A percentile compares a stretch with the other conserved stretches of the same genome.
Evolutionary conservation across 202 grass and related monocot genomes (phyloP).

Genomic region (Carex arenaria): DNA sequence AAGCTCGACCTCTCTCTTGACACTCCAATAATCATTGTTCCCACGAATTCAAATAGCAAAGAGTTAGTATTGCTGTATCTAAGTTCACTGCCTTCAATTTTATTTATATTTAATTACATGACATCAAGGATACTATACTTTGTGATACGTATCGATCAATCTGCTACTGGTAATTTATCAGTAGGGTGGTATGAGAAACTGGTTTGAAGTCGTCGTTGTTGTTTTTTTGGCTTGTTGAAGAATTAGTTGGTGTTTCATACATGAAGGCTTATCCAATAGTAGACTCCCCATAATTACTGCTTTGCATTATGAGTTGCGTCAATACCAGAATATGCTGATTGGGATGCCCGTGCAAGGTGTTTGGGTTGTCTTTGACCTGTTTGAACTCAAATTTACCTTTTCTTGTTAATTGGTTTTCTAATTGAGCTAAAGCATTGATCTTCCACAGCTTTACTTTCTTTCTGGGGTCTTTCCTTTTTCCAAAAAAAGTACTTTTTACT

Average conservation of each 20-base stretch:
- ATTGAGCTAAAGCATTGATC: neutral
- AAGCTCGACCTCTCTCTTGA: conserved; percentile 94
- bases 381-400: neutral
- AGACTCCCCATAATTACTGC: neutral
- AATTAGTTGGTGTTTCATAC: neutral
- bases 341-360: neutral
- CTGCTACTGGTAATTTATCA: neutral
- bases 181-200: neutral
- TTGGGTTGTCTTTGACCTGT: neutral
- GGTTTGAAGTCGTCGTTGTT: neutral
- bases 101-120: neutral
- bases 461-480: neutral
- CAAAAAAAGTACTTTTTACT: neutral
- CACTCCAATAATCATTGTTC: conserved; percentile 91
- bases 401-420: conserved; percentile 16
- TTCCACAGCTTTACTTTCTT: neutral
- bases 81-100: neutral
- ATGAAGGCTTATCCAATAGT: neutral
- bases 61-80: conserved; percentile 48
- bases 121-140: conserved; percentile 1
- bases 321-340: neutral
- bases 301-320: neutral
- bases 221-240: neutral
- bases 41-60: conserved; percentile 75
- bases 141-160: neutral